Evolutionary conservation across 805 yeast species (phyloP).

Genomic region (Yarrowia sp.): DNA sequence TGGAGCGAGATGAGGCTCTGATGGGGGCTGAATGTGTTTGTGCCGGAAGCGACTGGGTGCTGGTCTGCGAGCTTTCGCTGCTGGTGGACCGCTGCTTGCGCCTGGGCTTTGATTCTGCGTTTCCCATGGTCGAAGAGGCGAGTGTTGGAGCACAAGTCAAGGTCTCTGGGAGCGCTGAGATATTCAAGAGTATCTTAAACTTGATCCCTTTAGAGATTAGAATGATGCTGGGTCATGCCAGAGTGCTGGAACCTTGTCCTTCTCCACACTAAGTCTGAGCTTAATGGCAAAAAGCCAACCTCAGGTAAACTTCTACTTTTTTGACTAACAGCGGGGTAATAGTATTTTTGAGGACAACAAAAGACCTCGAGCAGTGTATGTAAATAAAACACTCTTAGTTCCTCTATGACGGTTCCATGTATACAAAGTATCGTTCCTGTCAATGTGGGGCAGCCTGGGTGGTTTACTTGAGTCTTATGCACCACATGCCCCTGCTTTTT

Average conservation of each 20-base stretch:
- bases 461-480: too few relatives aligned
- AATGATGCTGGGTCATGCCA: conserved; percentile 10
- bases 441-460: too few relatives aligned
- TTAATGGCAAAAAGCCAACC: neutral
- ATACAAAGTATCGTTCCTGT: too few relatives aligned
- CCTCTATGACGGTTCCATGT: too few relatives aligned
- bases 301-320: neutral
- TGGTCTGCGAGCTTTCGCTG: conserved; percentile 5
- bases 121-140: neutral
- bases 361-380: too few relatives aligned
- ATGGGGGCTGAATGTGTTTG: neutral
- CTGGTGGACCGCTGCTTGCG: conserved; percentile 4
- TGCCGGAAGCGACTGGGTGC: neutral
- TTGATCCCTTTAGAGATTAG: neutral
- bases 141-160: neutral
- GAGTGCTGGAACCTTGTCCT: conserved; percentile 22
- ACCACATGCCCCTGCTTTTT: neutral
- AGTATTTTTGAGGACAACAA: neutral
- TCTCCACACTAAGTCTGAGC: conserved; percentile 23
- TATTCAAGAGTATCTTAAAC: neutral
- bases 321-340: neutral
- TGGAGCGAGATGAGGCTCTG: conserved; percentile 1
- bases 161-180: neutral
- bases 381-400: neutral
- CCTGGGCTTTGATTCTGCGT: conserved; percentile 21